Percentiles rank a stretch among this genome's conserved stretches.
phyloP scores from a whole-genome alignment of 75 land plant genomes.

The Selaginella tamariscina region DNA sequence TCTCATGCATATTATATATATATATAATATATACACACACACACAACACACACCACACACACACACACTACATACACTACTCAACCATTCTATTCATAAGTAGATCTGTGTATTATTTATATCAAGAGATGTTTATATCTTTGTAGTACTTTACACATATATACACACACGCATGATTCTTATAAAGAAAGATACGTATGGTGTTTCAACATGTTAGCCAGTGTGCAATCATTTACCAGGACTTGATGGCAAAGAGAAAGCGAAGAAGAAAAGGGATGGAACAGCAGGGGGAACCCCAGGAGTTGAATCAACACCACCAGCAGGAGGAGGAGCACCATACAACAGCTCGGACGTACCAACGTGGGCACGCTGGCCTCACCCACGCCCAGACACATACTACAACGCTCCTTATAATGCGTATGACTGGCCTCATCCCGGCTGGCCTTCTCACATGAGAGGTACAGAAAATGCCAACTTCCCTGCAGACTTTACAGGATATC shows the following conservation, averaged over 20 bases:
- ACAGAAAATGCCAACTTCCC: background rate
- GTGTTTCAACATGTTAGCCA: no score
- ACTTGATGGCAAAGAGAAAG: background rate
- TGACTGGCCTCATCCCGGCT: background rate
- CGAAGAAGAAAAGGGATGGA: background rate
- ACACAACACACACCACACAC: no score
- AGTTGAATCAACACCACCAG: background rate
- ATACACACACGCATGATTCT: no score
- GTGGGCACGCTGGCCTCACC: background rate
- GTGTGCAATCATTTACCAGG: no score
- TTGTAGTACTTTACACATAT: no score
- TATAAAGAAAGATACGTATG: no score
- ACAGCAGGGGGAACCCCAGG: background rate
- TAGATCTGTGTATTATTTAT: no score
- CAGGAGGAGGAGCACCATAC: background rate
- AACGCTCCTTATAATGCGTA: background rate
- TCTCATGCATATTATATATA: no score
- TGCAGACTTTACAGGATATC: background rate
- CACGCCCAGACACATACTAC: background rate
- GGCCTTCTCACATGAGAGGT: background rate
- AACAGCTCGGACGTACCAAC: background rate
- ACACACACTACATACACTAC: no score
- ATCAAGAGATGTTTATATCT: no score
- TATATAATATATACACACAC: no score
- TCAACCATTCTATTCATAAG: no score